Conservation (phyloP, 768 basidiomycete genomes). For the Termitomyces sp. region DNA sequence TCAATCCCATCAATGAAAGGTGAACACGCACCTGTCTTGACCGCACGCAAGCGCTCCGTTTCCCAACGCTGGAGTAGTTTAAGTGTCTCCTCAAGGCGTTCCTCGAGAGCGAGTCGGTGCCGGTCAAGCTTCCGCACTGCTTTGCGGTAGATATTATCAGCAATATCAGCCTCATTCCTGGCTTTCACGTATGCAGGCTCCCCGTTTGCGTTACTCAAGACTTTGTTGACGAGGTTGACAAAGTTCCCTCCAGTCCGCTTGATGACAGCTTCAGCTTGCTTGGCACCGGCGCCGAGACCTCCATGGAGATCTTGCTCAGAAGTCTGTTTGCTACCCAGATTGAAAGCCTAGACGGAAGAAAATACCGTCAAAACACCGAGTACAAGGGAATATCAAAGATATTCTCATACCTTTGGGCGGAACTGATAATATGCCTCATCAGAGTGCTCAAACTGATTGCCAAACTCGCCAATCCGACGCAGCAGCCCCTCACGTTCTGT, state of each 20-base stretch:
- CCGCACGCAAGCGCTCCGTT: slow-evolving; percentile 72
- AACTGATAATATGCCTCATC: slow-evolving; percentile 86
- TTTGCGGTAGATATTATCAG: slow-evolving; percentile 76
- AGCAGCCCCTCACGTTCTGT: slow-evolving; percentile 59
- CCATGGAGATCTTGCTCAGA: slow-evolving; percentile 18
- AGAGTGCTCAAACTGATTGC: slow-evolving; percentile 74
- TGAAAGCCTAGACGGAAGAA: slow-evolving; percentile 48
- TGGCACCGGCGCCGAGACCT: slow-evolving; percentile 19
- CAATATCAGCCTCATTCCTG: slow-evolving; percentile 74
- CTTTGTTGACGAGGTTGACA: slow-evolving; percentile 71
- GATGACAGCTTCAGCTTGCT: slow-evolving; percentile 49
- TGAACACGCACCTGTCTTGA: slow-evolving; percentile 72
- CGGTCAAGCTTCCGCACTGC: slow-evolving; percentile 81
- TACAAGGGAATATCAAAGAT: neutral
- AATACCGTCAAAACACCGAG: neutral
- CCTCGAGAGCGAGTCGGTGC: slow-evolving; percentile 82
- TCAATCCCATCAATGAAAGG: neutral
- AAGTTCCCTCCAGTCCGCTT: slow-evolving; percentile 64
- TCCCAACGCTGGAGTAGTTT: slow-evolving; percentile 85
- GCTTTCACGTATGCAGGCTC: slow-evolving; percentile 72
- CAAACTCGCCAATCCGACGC: slow-evolving; percentile 77
- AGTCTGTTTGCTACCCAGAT: slow-evolving; percentile 38
- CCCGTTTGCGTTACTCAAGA: slow-evolving; percentile 46
- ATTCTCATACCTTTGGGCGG: slow-evolving; percentile 59
- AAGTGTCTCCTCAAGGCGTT: slow-evolving; percentile 78